Conservation (phyloP, 1,139 yeast genomes). For the Spencermartinsiella ligniputridi region DNA sequence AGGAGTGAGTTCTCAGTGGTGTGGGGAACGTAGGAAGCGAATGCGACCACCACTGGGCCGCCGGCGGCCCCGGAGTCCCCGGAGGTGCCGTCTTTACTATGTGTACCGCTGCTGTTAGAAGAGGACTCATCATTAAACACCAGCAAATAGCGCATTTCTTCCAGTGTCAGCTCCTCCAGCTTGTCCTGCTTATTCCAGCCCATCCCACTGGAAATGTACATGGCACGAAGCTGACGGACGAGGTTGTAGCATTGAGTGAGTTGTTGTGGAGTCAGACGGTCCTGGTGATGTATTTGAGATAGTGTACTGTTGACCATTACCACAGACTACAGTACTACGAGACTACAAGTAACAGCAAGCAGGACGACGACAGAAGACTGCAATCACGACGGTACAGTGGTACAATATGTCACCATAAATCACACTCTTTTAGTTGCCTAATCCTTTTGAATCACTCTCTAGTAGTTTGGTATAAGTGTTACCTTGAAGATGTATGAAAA, state of each 20-base stretch:
- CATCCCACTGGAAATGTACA: slow-evolving; percentile 35
- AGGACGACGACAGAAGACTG: too few relatives aligned
- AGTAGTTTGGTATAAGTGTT: too few relatives aligned
- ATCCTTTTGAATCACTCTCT: background rate
- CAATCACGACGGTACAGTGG: too few relatives aligned
- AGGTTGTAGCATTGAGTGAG: slow-evolving; percentile 25
- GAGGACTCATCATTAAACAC: slow-evolving; percentile 24
- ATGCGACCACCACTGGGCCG: slow-evolving; percentile 34
- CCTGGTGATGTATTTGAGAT: background rate
- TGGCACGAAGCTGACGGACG: slow-evolving; percentile 24
- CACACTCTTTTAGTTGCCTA: background rate
- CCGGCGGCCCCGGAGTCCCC: background rate
- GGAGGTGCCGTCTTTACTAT: background rate
- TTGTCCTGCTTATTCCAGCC: slow-evolving; percentile 45
- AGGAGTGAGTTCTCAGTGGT: slow-evolving; percentile 21
- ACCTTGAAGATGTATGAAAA: too few relatives aligned
- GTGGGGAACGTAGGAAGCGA: slow-evolving; percentile 43
- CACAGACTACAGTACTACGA: too few relatives aligned
- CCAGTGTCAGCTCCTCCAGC: slow-evolving; percentile 43
- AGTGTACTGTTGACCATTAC: too few relatives aligned
- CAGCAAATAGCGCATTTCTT: slow-evolving; percentile 41
- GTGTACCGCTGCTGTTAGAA: background rate
- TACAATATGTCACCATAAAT: too few relatives aligned
- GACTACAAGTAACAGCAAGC: too few relatives aligned
- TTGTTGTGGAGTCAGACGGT: slow-evolving; percentile 15